These are phyloP conservation scores for Coniella vitis DNA, from an alignment of 2,329 filamentous ascomycete genomes.

Conservation along the genomic window DNA sequence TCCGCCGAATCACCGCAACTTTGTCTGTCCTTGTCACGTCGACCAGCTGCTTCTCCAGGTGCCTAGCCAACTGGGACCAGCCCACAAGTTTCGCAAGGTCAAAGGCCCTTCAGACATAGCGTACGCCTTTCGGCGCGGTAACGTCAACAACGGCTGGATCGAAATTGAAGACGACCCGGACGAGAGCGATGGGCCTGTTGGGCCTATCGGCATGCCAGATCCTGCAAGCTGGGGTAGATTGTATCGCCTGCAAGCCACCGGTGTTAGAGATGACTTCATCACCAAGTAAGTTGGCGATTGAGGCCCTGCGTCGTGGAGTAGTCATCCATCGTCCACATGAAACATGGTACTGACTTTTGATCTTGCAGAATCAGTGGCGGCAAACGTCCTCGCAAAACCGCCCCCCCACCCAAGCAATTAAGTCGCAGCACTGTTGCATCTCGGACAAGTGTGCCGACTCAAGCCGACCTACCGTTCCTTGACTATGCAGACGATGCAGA, in stretches of 20 bases:
- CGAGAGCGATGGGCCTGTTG: neutral
- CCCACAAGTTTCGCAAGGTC: slow-evolving; percentile 55
- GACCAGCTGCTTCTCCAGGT: slow-evolving; percentile 64
- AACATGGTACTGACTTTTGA: neutral
- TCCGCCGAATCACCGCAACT: slow-evolving; percentile 69
- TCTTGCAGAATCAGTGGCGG: neutral
- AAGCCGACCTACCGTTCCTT: neutral
- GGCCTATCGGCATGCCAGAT: slow-evolving; percentile 26
- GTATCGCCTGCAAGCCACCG: slow-evolving; percentile 1
- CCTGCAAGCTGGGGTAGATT: slow-evolving; percentile 6
- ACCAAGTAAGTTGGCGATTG: slow-evolving; percentile 5
- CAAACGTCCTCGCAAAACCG: neutral
- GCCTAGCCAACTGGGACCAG: slow-evolving; percentile 49
- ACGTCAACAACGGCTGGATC: slow-evolving; percentile 64
- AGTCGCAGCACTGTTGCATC: neutral
- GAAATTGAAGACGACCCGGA: slow-evolving; percentile 57
- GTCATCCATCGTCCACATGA: too few relatives aligned
- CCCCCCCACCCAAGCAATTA: too few relatives aligned
- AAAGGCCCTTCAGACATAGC: slow-evolving; percentile 46
- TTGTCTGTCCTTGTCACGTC: slow-evolving; percentile 83
- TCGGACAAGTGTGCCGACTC: neutral
- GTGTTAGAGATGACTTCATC: slow-evolving; percentile 14
- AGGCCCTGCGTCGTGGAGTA: neutral
- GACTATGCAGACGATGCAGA: neutral
- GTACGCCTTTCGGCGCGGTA: slow-evolving; percentile 54